phyloP scores from a whole-genome alignment of 2,329 filamentous ascomycete species.

The Colletotrichum sp. region DNA sequence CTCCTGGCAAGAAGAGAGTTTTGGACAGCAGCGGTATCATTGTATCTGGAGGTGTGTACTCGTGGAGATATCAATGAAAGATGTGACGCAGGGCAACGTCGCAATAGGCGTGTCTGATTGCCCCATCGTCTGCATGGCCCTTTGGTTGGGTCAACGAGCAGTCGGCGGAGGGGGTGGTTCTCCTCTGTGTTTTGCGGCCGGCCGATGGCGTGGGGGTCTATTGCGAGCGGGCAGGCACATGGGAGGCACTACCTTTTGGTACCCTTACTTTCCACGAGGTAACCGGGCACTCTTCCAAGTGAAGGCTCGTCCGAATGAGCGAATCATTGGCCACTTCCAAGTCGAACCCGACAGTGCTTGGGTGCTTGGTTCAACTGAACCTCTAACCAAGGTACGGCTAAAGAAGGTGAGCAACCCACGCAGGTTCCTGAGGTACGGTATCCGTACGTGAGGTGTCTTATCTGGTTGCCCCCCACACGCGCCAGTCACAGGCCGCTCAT shows the following conservation, averaged over 20 bases:
- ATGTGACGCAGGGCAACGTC: background rate
- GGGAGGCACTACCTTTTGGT: background rate
- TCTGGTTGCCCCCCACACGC: conserved; percentile 10
- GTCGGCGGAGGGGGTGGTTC: background rate
- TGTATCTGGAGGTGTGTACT: background rate
- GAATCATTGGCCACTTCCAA: background rate
- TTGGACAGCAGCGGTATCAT: background rate
- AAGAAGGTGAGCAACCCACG: background rate
- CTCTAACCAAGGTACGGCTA: background rate
- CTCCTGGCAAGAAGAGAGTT: background rate
- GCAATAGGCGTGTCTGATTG: conserved; percentile 9
- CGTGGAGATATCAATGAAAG: background rate
- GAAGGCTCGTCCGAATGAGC: background rate
- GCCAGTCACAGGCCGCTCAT: conserved; percentile 5
- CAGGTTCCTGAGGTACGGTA: background rate
- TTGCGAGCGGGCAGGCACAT: background rate
- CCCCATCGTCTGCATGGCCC: background rate
- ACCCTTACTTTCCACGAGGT: background rate
- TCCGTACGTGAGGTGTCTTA: background rate
- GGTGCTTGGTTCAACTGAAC: background rate
- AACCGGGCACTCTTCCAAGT: background rate
- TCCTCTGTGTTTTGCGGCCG: background rate
- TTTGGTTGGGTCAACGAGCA: background rate
- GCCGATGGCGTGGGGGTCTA: background rate
- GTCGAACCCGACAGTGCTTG: background rate